A percentile compares a stretch with the other conserved stretches of the same genome.
phyloP scores from a whole-genome alignment of 805 yeast genomes.

The Candida silvicultrix region DNA sequence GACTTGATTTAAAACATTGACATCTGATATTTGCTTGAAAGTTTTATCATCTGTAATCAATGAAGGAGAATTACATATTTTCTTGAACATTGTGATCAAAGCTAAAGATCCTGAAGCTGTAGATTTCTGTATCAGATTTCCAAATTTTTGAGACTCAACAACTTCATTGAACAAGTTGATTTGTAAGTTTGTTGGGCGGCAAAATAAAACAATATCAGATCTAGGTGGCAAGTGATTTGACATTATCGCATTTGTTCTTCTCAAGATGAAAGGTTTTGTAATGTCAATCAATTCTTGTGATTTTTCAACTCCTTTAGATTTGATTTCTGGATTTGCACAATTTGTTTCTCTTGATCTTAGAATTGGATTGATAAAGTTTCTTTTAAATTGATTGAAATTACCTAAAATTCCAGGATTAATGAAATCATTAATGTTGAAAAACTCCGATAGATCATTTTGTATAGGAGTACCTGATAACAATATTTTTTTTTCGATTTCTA shows the following conservation, averaged over 20 bases:
- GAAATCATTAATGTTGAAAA: conserved; percentile 73
- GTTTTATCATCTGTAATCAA: conserved; percentile 45
- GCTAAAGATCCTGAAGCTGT: conserved; percentile 44
- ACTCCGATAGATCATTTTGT: conserved; percentile 86
- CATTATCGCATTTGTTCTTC: conserved; percentile 62
- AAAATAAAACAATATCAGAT: conserved; percentile 71
- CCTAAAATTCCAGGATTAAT: conserved; percentile 83
- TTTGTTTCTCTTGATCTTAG: conserved; percentile 59
- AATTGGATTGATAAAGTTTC: conserved; percentile 64
- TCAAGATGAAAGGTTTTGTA: conserved; percentile 60
- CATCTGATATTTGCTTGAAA: conserved; percentile 21
- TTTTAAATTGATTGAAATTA: conserved; percentile 48
- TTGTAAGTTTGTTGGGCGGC: conserved; percentile 68
- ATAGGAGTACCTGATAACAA: conserved; percentile 88
- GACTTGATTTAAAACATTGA: conserved; percentile 5
- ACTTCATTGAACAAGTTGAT: conserved; percentile 46
- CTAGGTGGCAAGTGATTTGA: conserved; percentile 61
- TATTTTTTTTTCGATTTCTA: conserved; percentile 39
- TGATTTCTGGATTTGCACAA: conserved; percentile 42
- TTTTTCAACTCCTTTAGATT: conserved; percentile 51
- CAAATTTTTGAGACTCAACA: conserved; percentile 24
- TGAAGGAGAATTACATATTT: conserved; percentile 78
- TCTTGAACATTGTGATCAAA: conserved; percentile 68
- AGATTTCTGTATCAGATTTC: conserved; percentile 11
- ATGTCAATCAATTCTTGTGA: conserved; percentile 58